Base-by-base conservation (phyloP, 805 yeast species). In the Kuraishia piskuri region DNA sequence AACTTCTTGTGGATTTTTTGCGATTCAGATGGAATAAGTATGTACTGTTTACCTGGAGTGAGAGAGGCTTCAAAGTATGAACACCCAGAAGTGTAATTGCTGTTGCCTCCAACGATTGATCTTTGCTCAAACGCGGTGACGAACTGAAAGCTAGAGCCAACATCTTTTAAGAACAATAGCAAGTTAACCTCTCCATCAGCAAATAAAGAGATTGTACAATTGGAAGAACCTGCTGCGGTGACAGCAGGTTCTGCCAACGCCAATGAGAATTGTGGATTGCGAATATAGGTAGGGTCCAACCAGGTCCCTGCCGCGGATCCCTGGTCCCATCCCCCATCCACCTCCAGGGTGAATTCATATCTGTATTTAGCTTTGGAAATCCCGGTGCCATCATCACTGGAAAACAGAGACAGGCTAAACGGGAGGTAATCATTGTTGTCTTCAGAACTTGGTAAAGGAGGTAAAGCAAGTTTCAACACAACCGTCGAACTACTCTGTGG, bases 211-310 rank as follows among this genome's bases (percentile, higher is more conserved):
- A 31, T 31, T 3, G 7, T 31, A 12, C 40, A 31, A 31, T 31
- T n/a, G 17, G 17, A 7, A 31, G 40, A 31, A 6, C 17, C 14
- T n/a, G n/a, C 40, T 7, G 17, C n/a, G 40, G 9, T n/a, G 10
- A 45, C 20, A 21, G 20, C 47, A 3, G 6, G 20, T 2, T 37
- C 46, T 8, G 6, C 26, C 2, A 49, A 9, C 4, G 23, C 12
- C 36, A 51, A 36, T 21, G 65, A 52, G 22, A n/a, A 51, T 22
- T 46, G 50, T 12, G 50, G 50, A 22, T 51, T 51, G 23, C 36
- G 22, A 14, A 26, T 10, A 25, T 31, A 51, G 17, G 53, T 26
- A 2, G 47, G 50, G 20, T 20, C 22, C 7, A 22, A 12, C 47
- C 46, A 51, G n/a, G 36, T 22, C 14, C 53, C 53, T n/a, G 47